Evolutionary conservation across 2,329 filamentous ascomycete genomes (phyloP).

Genomic region (Clonostachys solani): DNA sequence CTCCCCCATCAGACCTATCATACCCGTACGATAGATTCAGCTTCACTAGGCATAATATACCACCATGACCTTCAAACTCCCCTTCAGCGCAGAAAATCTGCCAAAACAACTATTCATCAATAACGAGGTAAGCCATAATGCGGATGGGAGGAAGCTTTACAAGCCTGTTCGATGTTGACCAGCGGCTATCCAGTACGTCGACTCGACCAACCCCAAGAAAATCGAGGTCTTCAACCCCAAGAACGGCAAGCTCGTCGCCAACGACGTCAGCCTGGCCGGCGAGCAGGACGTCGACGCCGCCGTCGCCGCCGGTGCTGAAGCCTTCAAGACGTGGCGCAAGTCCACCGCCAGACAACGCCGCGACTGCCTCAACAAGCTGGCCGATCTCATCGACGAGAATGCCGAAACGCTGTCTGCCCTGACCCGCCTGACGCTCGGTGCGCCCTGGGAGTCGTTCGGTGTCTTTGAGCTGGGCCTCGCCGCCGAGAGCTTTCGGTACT

Average conservation of each 20-base stretch:
- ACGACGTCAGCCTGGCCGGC: conserved; percentile 39
- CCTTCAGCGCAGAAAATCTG: conserved; percentile 21
- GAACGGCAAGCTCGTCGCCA: conserved; percentile 41
- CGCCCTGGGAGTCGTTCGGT: conserved; percentile 36
- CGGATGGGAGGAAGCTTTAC: no score
- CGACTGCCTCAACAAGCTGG: conserved; percentile 36
- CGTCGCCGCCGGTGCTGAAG: conserved; percentile 37
- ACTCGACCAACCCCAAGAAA: conserved; percentile 36
- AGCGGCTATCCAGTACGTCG: conserved; percentile 23
- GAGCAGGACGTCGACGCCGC: conserved; percentile 39
- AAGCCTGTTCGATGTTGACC: no score
- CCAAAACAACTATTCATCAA: conserved; percentile 31
- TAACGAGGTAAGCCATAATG: conserved; percentile 21
- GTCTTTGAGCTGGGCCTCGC: conserved; percentile 31
- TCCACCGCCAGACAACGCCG: conserved; percentile 27
- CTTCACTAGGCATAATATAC: background rate
- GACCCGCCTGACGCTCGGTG: conserved; percentile 39
- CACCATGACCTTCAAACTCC: conserved; percentile 7
- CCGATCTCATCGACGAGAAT: conserved; percentile 31
- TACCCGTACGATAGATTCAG: no score
- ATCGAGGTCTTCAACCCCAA: conserved; percentile 43
- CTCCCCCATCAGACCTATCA: no score
- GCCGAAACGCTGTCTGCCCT: conserved; percentile 26
- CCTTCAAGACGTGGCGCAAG: conserved; percentile 35
- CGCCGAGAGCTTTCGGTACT: conserved; percentile 10